Percentiles rank a stretch among this genome's conserved stretches.
Conservation (phyloP, 345 rosid genomes). For the Aurinia saxatilis region DNA sequence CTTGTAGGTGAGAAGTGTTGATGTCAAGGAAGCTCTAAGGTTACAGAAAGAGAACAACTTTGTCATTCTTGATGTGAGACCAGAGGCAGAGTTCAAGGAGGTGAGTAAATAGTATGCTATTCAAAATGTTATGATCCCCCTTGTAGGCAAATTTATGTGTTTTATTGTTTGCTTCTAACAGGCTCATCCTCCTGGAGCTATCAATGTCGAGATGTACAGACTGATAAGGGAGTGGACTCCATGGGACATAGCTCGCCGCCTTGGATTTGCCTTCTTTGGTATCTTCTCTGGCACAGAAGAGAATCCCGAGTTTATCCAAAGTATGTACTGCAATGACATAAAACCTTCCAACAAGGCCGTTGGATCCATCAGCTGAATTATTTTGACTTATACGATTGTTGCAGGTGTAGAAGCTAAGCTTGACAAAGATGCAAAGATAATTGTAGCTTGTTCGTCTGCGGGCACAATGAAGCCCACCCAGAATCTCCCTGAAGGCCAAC, state of each 20-base stretch:
- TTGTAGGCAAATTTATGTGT: background rate
- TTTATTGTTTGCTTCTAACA: constrained; percentile 20
- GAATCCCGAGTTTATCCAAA: constrained; percentile 75
- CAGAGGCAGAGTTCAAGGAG: constrained; percentile 89
- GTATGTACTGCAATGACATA: constrained; percentile 29
- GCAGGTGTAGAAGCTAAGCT: constrained; percentile 78
- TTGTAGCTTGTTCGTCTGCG: constrained; percentile 90
- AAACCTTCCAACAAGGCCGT: background rate
- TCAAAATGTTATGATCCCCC: background rate
- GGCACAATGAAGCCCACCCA: constrained; percentile 86
- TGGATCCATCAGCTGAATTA: background rate
- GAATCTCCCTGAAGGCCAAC: constrained; percentile 93
- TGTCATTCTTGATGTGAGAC: constrained; percentile 94
- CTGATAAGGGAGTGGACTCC: constrained; percentile 97
- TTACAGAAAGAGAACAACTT: constrained; percentile 93
- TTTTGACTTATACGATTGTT: background rate
- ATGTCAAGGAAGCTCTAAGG: constrained; percentile 91
- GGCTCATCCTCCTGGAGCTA: constrained; percentile 83
- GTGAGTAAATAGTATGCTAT: constrained; percentile 32
- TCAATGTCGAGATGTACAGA: constrained; percentile 86
- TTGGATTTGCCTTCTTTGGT: constrained; percentile 95
- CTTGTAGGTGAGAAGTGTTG: constrained; percentile 89
- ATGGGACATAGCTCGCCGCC: constrained; percentile 98
- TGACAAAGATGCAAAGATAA: constrained; percentile 74
- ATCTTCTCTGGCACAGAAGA: constrained; percentile 97